These are phyloP conservation scores for Excoecaria cochinchinensis DNA, from an alignment of 345 rosid species.

Conservation along the genomic window DNA sequence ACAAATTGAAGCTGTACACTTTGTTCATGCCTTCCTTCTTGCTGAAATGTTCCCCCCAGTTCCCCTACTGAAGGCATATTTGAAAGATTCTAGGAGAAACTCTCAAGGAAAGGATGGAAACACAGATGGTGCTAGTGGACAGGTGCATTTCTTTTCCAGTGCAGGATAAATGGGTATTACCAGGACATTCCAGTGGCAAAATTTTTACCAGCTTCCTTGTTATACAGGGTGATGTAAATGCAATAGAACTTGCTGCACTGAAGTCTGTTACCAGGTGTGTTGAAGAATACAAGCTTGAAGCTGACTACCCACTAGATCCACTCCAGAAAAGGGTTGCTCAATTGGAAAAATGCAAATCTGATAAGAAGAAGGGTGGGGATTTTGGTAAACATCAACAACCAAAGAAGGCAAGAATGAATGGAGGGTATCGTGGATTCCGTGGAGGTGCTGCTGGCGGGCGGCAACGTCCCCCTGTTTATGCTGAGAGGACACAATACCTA, in stretches of 20 bases:
- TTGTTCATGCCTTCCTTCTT: slow-evolving; percentile 56
- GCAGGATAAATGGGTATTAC: background rate
- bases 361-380: slow-evolving; percentile 45
- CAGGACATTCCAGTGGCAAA: slow-evolving; percentile 4
- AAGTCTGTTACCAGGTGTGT: slow-evolving; percentile 50
- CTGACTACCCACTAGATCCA: slow-evolving; percentile 53
- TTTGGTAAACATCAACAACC: slow-evolving; percentile 33
- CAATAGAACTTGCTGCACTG: slow-evolving; percentile 52
- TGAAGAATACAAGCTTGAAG: slow-evolving; percentile 52
- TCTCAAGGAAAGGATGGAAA: slow-evolving; percentile 48
- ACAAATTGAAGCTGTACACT: slow-evolving; percentile 55
- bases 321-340: slow-evolving; percentile 54
- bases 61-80: slow-evolving; percentile 50
- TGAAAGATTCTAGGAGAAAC: slow-evolving; percentile 55
- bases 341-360: slow-evolving; percentile 46
- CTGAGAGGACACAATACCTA: slow-evolving; percentile 22
- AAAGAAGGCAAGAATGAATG: slow-evolving; percentile 41
- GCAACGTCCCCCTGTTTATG: slow-evolving; percentile 33
- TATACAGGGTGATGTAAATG: slow-evolving; percentile 43
- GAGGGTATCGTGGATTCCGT: slow-evolving; percentile 40
- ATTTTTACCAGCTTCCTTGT: background rate
- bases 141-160: slow-evolving; percentile 30
- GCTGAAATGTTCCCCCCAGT: slow-evolving; percentile 51
- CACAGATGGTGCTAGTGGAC: slow-evolving; percentile 31
- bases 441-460: slow-evolving; percentile 24